A percentile compares a stretch with the other conserved stretches of the same genome.
These are phyloP conservation scores for Colletotrichum sp. DNA, from an alignment of 2,329 filamentous ascomycete species.

Conservation along the genomic window DNA sequence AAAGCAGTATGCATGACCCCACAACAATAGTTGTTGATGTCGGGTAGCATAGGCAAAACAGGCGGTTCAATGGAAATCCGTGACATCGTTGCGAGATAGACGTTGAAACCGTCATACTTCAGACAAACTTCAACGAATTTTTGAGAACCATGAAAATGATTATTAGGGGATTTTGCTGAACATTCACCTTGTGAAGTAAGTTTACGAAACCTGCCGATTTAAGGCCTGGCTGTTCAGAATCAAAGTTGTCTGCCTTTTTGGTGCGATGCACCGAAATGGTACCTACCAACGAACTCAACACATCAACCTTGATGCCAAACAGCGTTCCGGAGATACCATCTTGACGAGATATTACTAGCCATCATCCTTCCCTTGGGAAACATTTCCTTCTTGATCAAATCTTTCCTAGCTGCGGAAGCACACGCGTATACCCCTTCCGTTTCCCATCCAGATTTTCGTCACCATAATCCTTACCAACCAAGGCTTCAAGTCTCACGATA, in stretches of 20 bases:
- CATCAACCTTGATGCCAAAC: neutral
- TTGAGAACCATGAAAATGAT: too few relatives aligned
- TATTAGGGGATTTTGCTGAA: too few relatives aligned
- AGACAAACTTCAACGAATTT: too few relatives aligned
- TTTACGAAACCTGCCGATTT: too few relatives aligned
- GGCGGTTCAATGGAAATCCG: rapidly evolving
- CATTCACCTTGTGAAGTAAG: neutral
- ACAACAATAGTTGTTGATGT: rapidly evolving
- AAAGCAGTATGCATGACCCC: neutral
- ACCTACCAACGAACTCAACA: neutral
- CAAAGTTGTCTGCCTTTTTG: neutral
- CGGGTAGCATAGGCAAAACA: rapidly evolving
- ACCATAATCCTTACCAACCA: neutral
- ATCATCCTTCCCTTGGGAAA: neutral
- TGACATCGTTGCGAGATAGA: neutral
- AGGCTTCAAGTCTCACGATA: neutral
- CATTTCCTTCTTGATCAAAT: too few relatives aligned
- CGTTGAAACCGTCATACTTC: too few relatives aligned
- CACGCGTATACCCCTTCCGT: neutral
- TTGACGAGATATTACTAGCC: neutral
- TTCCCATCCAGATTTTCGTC: rapidly evolving
- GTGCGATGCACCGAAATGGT: neutral
- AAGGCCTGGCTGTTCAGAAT: too few relatives aligned
- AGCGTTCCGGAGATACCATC: rapidly evolving
- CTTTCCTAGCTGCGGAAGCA: too few relatives aligned